Base-by-base conservation (phyloP, 768 basidiomycete species). In the Naematelia aurantialba region DNA sequence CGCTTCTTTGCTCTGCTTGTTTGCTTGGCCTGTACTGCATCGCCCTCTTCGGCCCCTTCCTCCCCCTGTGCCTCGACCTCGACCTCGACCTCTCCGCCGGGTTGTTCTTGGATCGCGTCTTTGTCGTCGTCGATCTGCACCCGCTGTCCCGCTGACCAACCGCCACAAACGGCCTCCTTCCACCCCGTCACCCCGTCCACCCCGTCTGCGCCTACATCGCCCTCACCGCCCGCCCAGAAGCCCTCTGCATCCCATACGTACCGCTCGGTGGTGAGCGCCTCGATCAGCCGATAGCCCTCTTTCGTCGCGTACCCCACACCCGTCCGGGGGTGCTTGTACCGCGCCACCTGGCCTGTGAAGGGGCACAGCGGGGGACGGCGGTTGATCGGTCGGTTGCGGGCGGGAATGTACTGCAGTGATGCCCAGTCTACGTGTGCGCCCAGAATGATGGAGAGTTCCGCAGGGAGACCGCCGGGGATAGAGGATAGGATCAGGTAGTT, bases 361-460 rank as follows among this genome's bases (percentile, higher is more conserved):
- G 84, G 84, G 73, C 92, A 94, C 5, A 75, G 80, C 55, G 82
- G 83, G 17, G 81, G 81, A 0, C 85, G 85, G 14, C 87, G 86
- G 24, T 82, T 56, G 12, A 69, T 58, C 14, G 63, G 65, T 53
- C 73, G 55, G 45, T 69, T 69, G 4, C 73, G 56, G 14, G 58
- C 52, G 4, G 72, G 70, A 13, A 75, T 66, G 12, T 69, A 67
- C 11, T 56, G 10, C 29, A 72, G 63, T 27, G 68, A 39, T 14
- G 66, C 67, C 79, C 79, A 97, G 49, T 86, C 82, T 8, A 87
- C 86, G 65, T 93, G 87, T 52, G 87, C 81, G 1, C 93, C 91
- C 66, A 97, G 90, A 79, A 94, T 81, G 1, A 89, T 85, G 5
- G 81, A 58, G 86, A 92, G 88, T 11, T 87, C 89, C 27, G 87